Evolutionary conservation across 768 basidiomycete genomes (phyloP), one percentile per base, ranked within the genome.

Genomic region (Auriculariales sp.): DNA sequence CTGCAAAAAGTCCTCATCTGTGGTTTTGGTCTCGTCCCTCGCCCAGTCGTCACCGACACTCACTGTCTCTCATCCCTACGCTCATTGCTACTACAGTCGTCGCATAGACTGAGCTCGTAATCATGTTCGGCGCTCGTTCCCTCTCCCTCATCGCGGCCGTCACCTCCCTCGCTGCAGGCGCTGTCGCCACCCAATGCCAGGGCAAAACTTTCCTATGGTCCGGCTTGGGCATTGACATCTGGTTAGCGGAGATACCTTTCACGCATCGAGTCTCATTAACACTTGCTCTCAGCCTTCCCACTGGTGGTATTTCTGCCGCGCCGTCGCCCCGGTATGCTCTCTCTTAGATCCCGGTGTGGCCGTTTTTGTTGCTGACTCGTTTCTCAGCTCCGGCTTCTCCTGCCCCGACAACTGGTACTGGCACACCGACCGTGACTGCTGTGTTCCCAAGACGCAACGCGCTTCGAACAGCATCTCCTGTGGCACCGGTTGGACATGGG

Each of bases 381-480:
- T 44, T 25, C 39, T 4, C 15, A 44, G 39, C 5, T 12, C 39
- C 6, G 22, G 22, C 15, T n/a, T 27, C n/a, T 30, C 28, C 9
- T 53, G 52, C 49, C 52, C 52, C 19, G 44, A 31, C 24, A 28
- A 31, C 34, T 50, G 46, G 42, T 53, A 53, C 46, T 53, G 44
- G 39, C 22, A 49, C 25, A 14, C 19, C 4, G 19, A 27, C 22
- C 34, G 25, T n/a, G 32, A 19, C 17, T 53, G 39, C 44, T 53
- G 52, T 32, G 45, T 44, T 4, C 52, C 52, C 1, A 49, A 49
- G 17, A 46, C 42, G 45, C 22, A 31, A 4, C 44, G 28, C 14
- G n/a, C 29, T 6, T n/a, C 52, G 15, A 46, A 42, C 36, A 24
- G 39, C 39, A 25, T 44, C 19, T 44, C 39, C 22, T 44, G 39